Conservation (phyloP, 345 rosid genomes). For the Hirschfeldia incana region DNA sequence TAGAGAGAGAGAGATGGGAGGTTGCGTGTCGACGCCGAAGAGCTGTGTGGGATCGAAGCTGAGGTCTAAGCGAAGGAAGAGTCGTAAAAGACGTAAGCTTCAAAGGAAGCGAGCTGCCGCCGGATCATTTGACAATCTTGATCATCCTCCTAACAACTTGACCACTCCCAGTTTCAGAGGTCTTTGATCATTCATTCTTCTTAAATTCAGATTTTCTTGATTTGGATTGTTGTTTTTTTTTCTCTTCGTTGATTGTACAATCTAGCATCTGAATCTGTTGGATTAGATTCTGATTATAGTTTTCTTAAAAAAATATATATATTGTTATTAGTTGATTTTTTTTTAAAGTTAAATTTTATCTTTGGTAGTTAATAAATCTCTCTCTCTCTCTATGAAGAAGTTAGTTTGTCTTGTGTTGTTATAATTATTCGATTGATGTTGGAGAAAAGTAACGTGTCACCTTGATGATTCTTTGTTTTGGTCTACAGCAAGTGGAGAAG, state of each 20-base stretch:
- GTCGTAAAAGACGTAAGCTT: conserved; percentile 51
- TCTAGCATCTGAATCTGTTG: conserved; percentile 15
- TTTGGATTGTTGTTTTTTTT: neutral
- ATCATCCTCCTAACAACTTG: conserved; percentile 45
- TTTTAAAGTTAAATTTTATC: conserved; percentile 1
- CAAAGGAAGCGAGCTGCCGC: conserved; percentile 49
- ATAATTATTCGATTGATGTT: conserved; percentile 1
- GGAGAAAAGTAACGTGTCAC: neutral
- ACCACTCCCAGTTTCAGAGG: conserved; percentile 66
- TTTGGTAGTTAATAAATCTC: neutral
- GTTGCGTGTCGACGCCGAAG: conserved; percentile 73
- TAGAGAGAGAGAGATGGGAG: conserved; percentile 57
- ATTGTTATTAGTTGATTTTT: neutral
- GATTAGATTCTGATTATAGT: conserved; percentile 29
- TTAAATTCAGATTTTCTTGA: neutral
- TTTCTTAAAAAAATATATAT: neutral
- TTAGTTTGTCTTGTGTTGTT: neutral
- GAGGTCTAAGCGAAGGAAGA: conserved; percentile 53
- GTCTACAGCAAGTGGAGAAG: conserved; percentile 59
- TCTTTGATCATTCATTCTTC: neutral
- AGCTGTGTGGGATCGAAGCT: conserved; percentile 68
- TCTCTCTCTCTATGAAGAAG: neutral
- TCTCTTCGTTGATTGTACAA: neutral
- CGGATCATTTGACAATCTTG: conserved; percentile 52
- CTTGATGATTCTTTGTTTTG: neutral